Evolutionary conservation across 768 basidiomycete species (phyloP), one percentile per base, ranked within the genome.

Genomic region (Panus rudis): DNA sequence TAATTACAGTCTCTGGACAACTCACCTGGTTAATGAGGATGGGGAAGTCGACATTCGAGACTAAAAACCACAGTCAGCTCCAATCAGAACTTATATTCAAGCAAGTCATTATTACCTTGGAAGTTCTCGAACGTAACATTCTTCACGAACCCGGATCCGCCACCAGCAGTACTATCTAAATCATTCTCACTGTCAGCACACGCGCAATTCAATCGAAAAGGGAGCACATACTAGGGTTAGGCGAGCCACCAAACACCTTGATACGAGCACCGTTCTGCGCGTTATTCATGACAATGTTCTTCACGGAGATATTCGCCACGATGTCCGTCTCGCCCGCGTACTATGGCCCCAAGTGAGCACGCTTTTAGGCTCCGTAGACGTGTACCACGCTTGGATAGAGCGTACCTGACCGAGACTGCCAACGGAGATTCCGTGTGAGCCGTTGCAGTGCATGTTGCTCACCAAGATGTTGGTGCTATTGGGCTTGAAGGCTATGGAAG

Each of bases 211-310:
- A 26, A 17, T 27, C 14, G 28, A 17, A 11, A 46, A 2, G 25
- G 19, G 20, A n/a, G 20, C 16, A 49, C 53, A 42, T 60, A 45
- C 63, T 53, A 2, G 69, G 58, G 41, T 61, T 54, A 5, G 70
- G 66, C 21, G 62, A 64, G 0, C 71, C 73, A 4, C 69, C 70
- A 46, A 72, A 75, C 4, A 69, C 69, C 55, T 75, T 75, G 61
- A 75, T 73, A n/a, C 71, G 65, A 0, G 71, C 72, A 2, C 71
- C 73, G 45, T 75, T 72, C 49, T 71, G 58, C 3, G 70, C 67
- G 34, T 73, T 69, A 20, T 62, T 49, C 67, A 73, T 71, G 19
- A 62, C 59, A 26, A 75, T 56, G 43, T 73, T 68, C 21, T 57
- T 55, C 26, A 65, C 69, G 20, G 54, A 61, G 38, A 75, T 58